Evolutionary conservation across 768 basidiomycete species (phyloP).

Genomic region (Pisolithus sp.): DNA sequence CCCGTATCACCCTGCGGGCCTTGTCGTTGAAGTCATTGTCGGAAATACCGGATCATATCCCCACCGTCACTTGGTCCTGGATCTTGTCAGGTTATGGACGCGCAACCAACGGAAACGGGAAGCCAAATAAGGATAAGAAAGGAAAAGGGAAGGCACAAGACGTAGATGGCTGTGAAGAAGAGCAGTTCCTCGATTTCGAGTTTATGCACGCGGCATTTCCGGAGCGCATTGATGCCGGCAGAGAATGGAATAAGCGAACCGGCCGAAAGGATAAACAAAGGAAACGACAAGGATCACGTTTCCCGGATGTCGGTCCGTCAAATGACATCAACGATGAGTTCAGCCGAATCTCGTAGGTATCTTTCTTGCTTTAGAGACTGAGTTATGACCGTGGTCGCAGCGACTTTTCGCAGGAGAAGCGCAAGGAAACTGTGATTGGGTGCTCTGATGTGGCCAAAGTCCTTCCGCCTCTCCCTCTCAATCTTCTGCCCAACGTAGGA

Average conservation of each 20-base stretch:
- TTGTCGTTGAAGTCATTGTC: conserved; percentile 44
- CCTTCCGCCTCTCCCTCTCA: conserved; percentile 22
- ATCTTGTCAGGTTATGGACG: conserved; percentile 36
- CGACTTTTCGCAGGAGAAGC: conserved; percentile 31
- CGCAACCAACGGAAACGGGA: conserved; percentile 12
- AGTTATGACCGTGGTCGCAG: conserved; percentile 21
- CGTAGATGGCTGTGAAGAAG: neutral
- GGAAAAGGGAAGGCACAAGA: conserved; percentile 11
- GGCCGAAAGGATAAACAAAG: conserved; percentile 1
- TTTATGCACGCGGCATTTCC: conserved; percentile 44
- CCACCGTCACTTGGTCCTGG: conserved; percentile 63
- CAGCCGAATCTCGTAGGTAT: conserved; percentile 45
- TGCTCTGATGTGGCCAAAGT: conserved; percentile 8
- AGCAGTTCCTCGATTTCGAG: conserved; percentile 26
- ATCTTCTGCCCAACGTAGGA: conserved; percentile 4
- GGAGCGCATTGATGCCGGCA: conserved; percentile 42
- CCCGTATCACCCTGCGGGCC: conserved; percentile 25
- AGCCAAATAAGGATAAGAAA: conserved; percentile 1
- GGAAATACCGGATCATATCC: conserved; percentile 60
- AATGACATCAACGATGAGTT: conserved; percentile 24
- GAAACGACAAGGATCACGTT: neutral
- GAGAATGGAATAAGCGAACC: conserved; percentile 12
- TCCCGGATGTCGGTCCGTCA: neutral
- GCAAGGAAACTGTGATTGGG: neutral
- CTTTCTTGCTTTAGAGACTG: neutral